phyloP scores from a whole-genome alignment of 805 yeast genomes.

The Debaryomyces hansenii region DNA sequence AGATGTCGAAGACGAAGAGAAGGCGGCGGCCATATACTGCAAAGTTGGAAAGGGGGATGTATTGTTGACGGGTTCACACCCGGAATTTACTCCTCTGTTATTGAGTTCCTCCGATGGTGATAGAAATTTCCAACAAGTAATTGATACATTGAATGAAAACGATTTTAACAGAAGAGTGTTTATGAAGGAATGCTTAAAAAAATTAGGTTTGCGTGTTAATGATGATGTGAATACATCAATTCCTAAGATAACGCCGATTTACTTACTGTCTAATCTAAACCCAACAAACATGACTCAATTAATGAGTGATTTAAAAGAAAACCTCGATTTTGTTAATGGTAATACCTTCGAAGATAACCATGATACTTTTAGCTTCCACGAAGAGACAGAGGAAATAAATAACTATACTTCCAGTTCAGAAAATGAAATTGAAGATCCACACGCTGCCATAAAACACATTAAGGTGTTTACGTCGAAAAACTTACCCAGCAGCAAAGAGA shows the following conservation, averaged over 20 bases:
- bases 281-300: conserved; percentile 32
- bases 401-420: conserved; percentile 13
- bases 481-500: conserved; percentile 50
- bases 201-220: conserved; percentile 71
- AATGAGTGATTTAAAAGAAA: conserved; percentile 31
- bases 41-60: conserved; percentile 74
- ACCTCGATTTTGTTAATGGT: conserved; percentile 31
- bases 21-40: conserved; percentile 74
- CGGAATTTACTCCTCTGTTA: conserved; percentile 70
- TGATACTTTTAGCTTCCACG: conserved; percentile 57
- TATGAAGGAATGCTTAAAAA: conserved; percentile 53
- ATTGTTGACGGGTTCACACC: conserved; percentile 82
- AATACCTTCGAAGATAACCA: conserved; percentile 48
- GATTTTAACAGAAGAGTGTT: conserved; percentile 56
- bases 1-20: conserved; percentile 46
- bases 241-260: conserved; percentile 72
- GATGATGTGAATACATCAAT: conserved; percentile 41
- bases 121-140: conserved; percentile 29
- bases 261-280: conserved; percentile 44
- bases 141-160: conserved; percentile 32
- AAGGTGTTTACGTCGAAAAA: conserved; percentile 42
- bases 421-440: conserved; percentile 45
- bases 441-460: conserved; percentile 54
- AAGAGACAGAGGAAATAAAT: conserved; percentile 28
- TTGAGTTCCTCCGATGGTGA: conserved; percentile 37